Conservation (phyloP, 805 yeast genomes). For the Saturnispora bothae region DNA sequence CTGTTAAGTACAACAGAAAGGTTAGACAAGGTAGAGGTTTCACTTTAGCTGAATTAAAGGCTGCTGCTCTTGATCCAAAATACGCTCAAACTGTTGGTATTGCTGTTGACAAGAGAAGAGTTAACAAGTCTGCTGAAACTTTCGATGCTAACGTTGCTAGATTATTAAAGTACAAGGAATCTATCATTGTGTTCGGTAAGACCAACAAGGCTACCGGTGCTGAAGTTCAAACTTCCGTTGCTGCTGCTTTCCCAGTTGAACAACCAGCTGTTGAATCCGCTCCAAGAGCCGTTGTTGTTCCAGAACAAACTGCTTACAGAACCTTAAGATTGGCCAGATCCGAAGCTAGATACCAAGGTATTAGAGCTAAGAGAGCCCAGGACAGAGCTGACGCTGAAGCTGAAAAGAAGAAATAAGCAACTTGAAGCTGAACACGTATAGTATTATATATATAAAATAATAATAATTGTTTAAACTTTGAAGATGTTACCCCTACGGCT, state of each 20-base stretch:
- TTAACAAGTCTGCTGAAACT: slow-evolving; percentile 93
- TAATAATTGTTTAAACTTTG: slow-evolving; percentile 5
- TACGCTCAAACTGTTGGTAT: slow-evolving; percentile 98
- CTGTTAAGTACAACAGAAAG: slow-evolving; percentile 98
- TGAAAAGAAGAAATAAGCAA: slow-evolving; percentile 88
- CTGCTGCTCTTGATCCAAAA: slow-evolving; percentile 87
- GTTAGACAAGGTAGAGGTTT: slow-evolving; percentile 99
- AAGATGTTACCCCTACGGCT: neutral
- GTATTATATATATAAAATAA: slow-evolving; percentile 6
- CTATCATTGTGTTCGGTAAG: slow-evolving; percentile 93
- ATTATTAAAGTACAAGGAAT: slow-evolving; percentile 91
- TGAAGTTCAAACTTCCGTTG: slow-evolving; percentile 50
- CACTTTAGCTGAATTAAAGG: slow-evolving; percentile 95
- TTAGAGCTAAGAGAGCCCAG: slow-evolving; percentile 94
- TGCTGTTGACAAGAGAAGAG: slow-evolving; percentile 99
- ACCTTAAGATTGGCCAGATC: slow-evolving; percentile 94
- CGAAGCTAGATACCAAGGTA: slow-evolving; percentile 87
- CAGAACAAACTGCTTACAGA: slow-evolving; percentile 70
- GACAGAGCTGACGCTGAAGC: slow-evolving; percentile 99
- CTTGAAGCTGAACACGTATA: slow-evolving; percentile 3
- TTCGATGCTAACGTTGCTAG: slow-evolving; percentile 92
- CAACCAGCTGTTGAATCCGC: slow-evolving; percentile 63
- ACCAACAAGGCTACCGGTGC: slow-evolving; percentile 67
- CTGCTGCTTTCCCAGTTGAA: slow-evolving; percentile 83
- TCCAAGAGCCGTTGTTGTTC: slow-evolving; percentile 82